These are phyloP conservation scores for Termitomyces sp. DNA, from an alignment of 768 basidiomycete genomes.

Conservation along the genomic window DNA sequence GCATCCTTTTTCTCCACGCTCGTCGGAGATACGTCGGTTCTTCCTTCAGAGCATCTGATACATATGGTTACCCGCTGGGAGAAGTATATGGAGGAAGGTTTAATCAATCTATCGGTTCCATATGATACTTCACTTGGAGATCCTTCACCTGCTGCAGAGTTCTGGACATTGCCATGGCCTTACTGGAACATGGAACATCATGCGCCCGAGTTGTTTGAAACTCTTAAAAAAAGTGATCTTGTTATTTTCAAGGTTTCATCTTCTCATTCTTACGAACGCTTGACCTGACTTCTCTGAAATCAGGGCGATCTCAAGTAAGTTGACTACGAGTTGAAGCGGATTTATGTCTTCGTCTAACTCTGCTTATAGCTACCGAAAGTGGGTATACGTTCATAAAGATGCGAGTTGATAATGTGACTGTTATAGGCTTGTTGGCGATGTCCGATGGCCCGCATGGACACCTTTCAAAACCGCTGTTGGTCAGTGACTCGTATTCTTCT, in stretches of 20 bases:
- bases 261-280: neutral
- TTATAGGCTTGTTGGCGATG: conserved; percentile 77
- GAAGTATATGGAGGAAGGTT: conserved; percentile 58
- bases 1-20: conserved; percentile 52
- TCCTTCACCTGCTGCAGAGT: conserved; percentile 23
- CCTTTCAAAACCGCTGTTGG: conserved; percentile 71
- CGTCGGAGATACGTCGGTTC: conserved; percentile 10
- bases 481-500: conserved; percentile 17
- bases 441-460: conserved; percentile 81
- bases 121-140: conserved; percentile 49
- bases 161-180: conserved; percentile 73
- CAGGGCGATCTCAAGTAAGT: conserved; percentile 89
- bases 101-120: conserved; percentile 70
- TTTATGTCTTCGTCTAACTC: neutral
- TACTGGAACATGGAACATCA: conserved; percentile 68
- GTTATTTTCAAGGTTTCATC: conserved; percentile 75
- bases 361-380: conserved; percentile 74
- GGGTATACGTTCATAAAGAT: conserved; percentile 17
- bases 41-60: conserved; percentile 35
- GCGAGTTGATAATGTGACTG: neutral
- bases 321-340: neutral
- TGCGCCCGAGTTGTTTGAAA: conserved; percentile 44
- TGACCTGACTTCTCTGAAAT: neutral
- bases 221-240: conserved; percentile 50
- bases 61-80: conserved; percentile 70